phyloP scores from a whole-genome alignment of 2,329 filamentous ascomycete species.

The Pseudomassariella vexata region DNA sequence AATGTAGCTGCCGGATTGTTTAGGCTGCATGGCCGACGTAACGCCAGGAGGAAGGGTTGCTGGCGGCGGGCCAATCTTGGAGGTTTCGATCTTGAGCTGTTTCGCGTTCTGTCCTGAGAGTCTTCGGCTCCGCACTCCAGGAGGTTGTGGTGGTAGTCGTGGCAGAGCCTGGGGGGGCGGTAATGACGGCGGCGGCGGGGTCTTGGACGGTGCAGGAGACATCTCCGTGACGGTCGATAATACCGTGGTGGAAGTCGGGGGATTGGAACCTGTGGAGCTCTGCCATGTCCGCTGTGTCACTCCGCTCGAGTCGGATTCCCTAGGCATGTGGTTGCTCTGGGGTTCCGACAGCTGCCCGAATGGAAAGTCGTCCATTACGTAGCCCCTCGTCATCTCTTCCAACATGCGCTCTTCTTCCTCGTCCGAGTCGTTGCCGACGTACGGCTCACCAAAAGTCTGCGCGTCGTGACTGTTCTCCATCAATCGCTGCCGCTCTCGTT shows the following conservation, averaged over 20 bases:
- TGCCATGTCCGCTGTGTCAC: slow-evolving; percentile 76
- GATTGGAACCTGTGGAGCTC: slow-evolving; percentile 69
- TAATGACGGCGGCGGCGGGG: slow-evolving; percentile 30
- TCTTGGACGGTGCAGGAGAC: slow-evolving; percentile 15
- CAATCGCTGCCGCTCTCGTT: slow-evolving; percentile 48
- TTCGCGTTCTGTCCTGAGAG: slow-evolving; percentile 76
- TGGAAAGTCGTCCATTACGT: slow-evolving; percentile 76
- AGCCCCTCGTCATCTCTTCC: slow-evolving; percentile 83
- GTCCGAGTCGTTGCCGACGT: slow-evolving; percentile 58
- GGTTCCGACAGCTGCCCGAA: slow-evolving; percentile 61
- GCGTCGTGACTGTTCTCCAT: slow-evolving; percentile 32
- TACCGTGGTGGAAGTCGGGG: slow-evolving; percentile 60
- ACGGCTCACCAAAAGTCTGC: slow-evolving; percentile 52
- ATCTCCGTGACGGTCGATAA: slow-evolving; percentile 70
- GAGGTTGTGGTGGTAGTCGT: slow-evolving; percentile 33
- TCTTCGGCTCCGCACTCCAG: slow-evolving; percentile 65
- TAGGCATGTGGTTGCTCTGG: no score
- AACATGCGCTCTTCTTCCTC: slow-evolving; percentile 72
- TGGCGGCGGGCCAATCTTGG: slow-evolving; percentile 24
- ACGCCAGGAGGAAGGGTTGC: slow-evolving; percentile 15
- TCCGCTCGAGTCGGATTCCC: slow-evolving; percentile 77
- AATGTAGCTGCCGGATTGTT: slow-evolving; percentile 30
- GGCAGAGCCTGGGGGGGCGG: slow-evolving; percentile 44
- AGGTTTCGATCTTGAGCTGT: slow-evolving; percentile 84
- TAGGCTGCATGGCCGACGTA: slow-evolving; percentile 18